Evolutionary conservation across 257 asterid species (phyloP).

Genomic region (Ballota nigra): DNA sequence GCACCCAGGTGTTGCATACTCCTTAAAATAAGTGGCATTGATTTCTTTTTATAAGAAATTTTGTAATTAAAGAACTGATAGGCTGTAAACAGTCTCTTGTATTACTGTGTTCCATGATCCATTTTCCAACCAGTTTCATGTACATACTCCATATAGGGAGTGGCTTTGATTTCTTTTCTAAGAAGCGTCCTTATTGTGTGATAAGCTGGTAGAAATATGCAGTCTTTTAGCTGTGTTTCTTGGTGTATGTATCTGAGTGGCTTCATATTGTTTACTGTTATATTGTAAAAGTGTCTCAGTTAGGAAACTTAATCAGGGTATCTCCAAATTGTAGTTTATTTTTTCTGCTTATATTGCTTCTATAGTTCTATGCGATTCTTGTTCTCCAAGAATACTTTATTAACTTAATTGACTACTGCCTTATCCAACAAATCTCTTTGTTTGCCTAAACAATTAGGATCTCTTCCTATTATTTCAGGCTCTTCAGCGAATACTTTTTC

Average conservation of each 20-base stretch:
- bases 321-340: not conserved
- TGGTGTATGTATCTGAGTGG: slow-evolving; percentile 6
- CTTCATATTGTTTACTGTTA: not conserved
- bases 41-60: not conserved
- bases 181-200: not conserved
- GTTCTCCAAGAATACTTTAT: not conserved
- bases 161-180: not conserved
- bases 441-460: slow-evolving; percentile 12
- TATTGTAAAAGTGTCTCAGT: not conserved
- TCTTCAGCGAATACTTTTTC: slow-evolving; percentile 63
- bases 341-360: not conserved
- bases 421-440: not conserved
- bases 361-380: slow-evolving; percentile 4
- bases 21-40: not conserved
- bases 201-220: not conserved
- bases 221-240: not conserved
- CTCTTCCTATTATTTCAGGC: slow-evolving; percentile 51
- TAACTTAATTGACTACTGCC: not conserved
- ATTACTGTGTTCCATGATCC: not conserved
- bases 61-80: not conserved
- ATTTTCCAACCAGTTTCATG: not conserved
- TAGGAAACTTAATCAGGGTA: not conserved
- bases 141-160: not conserved
- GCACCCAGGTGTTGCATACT: not conserved
- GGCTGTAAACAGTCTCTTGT: not conserved